Evolutionary conservation across 805 yeast genomes (phyloP), one percentile per base, ranked within the genome.

Genomic region (Pichia pseudocactophila): DNA sequence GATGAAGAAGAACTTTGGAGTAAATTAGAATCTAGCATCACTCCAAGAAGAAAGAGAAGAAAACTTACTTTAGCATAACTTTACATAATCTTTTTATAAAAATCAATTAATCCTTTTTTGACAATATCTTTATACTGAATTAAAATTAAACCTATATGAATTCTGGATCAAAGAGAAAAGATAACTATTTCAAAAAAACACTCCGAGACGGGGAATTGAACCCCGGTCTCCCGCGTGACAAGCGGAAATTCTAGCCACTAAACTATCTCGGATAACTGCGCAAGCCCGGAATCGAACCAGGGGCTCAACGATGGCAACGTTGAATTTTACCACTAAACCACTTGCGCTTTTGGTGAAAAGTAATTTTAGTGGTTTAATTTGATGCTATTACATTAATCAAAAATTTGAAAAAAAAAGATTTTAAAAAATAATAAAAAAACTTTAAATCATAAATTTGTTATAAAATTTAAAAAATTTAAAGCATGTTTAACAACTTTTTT

Each of bases 211-310:
- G 66, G 65, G 65, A 61, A 61, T 62, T 55, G 65, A 62, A 62
- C 65, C 65, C 65, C 61, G 66, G 63, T 62, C 65, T 55, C 61
- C 62, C 65, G 63, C 66, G 64, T 62, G 65, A 62, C 66, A 62
- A 62, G 66, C 65, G 65, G 57, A 56, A 57, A 59, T 61, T 61
- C 65, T 61, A 61, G 57, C 66, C 65, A 59, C 63, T 61, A 60
- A 61, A 62, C 65, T 58, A 62, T 59, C 65, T 59, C 56, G 64
- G 64, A 60, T 36, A 28, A 28, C 19, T 50, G 56, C 55, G 54
- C 54, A 46, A 51, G 51, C 55, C 55, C 52, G 55, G 55, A 52
- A 52, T 52, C 53, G 55, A 52, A 51, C 55, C 51, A 47, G 53
- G 55, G 55, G 55, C 55, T 47, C 54, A 48, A 50, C 54, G 51